Evolutionary conservation across 2,329 filamentous ascomycete species (phyloP).

Genomic region (Raffaelea ambrosiae): DNA sequence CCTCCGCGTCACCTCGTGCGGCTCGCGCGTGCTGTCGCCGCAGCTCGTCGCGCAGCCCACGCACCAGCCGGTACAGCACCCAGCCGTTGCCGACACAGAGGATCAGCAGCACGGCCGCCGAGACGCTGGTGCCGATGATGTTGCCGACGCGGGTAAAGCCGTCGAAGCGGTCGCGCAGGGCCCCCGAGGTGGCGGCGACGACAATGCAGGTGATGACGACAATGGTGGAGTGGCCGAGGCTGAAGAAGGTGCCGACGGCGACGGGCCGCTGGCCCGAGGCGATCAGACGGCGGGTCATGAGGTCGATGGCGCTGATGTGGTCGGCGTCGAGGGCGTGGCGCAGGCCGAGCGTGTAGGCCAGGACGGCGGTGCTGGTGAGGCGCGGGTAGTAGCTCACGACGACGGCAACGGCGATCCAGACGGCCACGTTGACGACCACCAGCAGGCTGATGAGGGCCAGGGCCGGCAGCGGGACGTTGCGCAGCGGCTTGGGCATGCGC

Average conservation of each 20-base stretch:
- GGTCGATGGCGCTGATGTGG: slow-evolving; percentile 77
- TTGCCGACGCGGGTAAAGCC: slow-evolving; percentile 72
- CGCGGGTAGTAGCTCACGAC: slow-evolving; percentile 45
- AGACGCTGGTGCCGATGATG: slow-evolving; percentile 83
- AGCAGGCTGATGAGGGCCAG: slow-evolving; percentile 43
- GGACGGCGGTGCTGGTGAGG: slow-evolving; percentile 69
- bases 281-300: slow-evolving; percentile 85
- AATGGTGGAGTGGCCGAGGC: slow-evolving; percentile 86
- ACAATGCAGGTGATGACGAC: slow-evolving; percentile 85
- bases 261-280: slow-evolving; percentile 79
- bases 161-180: slow-evolving; percentile 72
- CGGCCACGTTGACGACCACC: slow-evolving; percentile 38
- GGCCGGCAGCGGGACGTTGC: slow-evolving; percentile 21
- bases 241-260: slow-evolving; percentile 92
- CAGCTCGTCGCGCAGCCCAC: slow-evolving; percentile 57
- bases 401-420: slow-evolving; percentile 47
- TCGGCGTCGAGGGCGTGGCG: slow-evolving; percentile 97
- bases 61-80: slow-evolving; percentile 72
- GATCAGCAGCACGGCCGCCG: slow-evolving; percentile 72
- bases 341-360: slow-evolving; percentile 82
- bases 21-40: slow-evolving; percentile 19
- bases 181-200: slow-evolving; percentile 82
- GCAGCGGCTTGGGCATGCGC: slow-evolving; percentile 19
- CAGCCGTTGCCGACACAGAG: slow-evolving; percentile 78
- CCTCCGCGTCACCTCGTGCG: background rate